Percentiles rank a stretch among this genome's conserved stretches.
phyloP scores from a whole-genome alignment of 164 flowering plant species.

The Sextonia rubra region DNA sequence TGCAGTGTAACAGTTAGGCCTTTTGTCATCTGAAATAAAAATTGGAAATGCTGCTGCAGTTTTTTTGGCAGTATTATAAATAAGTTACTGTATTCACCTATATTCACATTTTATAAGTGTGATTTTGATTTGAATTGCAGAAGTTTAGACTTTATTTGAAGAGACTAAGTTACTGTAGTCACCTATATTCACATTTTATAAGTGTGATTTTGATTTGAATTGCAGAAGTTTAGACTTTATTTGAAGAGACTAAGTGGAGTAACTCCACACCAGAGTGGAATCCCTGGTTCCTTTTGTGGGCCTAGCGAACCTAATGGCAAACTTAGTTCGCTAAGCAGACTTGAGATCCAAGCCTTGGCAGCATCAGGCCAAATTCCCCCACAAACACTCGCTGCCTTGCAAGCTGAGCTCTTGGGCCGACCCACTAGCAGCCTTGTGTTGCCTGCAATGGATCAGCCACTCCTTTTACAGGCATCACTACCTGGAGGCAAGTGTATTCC shows the following conservation, averaged over 20 bases:
- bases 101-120: neutral
- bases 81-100: neutral
- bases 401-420: conserved; percentile 65
- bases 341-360: conserved; percentile 69
- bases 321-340: conserved; percentile 47
- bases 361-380: conserved; percentile 77
- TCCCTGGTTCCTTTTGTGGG: conserved; percentile 46
- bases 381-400: conserved; percentile 68
- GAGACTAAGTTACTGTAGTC: conserved; percentile 40
- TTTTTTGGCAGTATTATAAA: neutral
- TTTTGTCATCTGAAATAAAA: neutral
- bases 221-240: conserved; percentile 82
- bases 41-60: neutral
- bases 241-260: conserved; percentile 72
- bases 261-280: conserved; percentile 54
- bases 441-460: conserved; percentile 43
- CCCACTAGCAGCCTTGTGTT: conserved; percentile 43
- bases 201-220: conserved; percentile 7
- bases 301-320: conserved; percentile 43
- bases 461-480: conserved; percentile 48
- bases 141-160: conserved; percentile 78
- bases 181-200: neutral
- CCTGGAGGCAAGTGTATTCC: conserved; percentile 46
- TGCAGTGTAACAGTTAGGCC: too few species aligned
- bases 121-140: conserved; percentile 34